Percentiles rank a stretch among this genome's conserved stretches.
Conservation (phyloP, 202 grass and related monocot species). For the Zoysia matrella region DNA sequence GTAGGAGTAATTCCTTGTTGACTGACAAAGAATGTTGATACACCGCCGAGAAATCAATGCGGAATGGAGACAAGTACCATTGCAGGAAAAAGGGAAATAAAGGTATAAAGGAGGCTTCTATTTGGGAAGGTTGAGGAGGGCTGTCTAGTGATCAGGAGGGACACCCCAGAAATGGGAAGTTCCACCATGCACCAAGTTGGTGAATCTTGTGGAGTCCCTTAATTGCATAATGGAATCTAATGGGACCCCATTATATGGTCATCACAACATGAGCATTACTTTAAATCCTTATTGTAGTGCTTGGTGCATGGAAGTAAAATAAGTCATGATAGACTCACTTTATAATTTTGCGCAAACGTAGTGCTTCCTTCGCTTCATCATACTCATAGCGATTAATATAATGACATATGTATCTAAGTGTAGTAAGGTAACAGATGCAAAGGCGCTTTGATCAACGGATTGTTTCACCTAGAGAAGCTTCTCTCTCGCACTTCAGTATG, state of each 20-base stretch:
- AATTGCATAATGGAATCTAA: slow-evolving; percentile 73
- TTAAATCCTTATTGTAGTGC: slow-evolving; percentile 38
- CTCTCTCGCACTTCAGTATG: neutral
- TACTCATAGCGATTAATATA: slow-evolving; percentile 8
- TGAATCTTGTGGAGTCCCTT: slow-evolving; percentile 68
- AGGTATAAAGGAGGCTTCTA: slow-evolving; percentile 39
- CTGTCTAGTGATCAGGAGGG: slow-evolving; percentile 45
- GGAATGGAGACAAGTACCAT: slow-evolving; percentile 28
- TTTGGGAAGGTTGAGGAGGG: slow-evolving; percentile 45
- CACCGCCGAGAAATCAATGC: slow-evolving; percentile 21
- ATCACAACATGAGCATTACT: slow-evolving; percentile 47
- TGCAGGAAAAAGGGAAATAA: neutral
- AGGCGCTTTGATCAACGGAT: neutral
- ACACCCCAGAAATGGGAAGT: slow-evolving; percentile 67
- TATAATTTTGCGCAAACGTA: neutral
- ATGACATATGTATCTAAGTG: slow-evolving; percentile 10
- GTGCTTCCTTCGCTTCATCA: neutral
- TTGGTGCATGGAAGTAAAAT: neutral
- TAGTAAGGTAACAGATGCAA: slow-evolving; percentile 5
- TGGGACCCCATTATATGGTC: slow-evolving; percentile 54
- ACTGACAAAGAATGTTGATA: slow-evolving; percentile 19
- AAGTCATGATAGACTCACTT: slow-evolving; percentile 21
- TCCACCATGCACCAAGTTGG: slow-evolving; percentile 43
- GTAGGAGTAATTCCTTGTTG: neutral
- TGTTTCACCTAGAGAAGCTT: slow-evolving; percentile 1